Conservation (phyloP, 2,329 filamentous ascomycete genomes). For the Nigrospora oryzae region DNA sequence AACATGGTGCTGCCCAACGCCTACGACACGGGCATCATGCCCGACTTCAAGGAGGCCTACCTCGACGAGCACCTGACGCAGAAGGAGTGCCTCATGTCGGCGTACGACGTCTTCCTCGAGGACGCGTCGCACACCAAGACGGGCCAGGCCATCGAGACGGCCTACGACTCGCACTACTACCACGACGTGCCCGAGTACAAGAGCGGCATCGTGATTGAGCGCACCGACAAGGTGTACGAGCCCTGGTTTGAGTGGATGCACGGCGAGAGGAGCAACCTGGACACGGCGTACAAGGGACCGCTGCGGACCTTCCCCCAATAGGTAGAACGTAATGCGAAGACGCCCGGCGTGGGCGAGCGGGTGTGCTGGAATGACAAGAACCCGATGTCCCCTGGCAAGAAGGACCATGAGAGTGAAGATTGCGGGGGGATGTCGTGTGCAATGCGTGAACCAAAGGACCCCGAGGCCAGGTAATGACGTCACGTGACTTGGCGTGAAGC, state of each 20-base stretch:
- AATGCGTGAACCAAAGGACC: too few species aligned
- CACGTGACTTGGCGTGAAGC: neutral
- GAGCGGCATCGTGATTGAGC: constrained; percentile 6
- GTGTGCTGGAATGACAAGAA: too few species aligned
- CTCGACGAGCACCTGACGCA: constrained; percentile 8
- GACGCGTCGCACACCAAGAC: constrained; percentile 6
- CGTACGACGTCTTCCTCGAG: constrained; percentile 8
- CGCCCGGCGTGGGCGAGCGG: too few species aligned
- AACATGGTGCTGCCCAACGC: constrained; percentile 9
- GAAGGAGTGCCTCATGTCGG: constrained; percentile 4
- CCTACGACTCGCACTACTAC: constrained; percentile 5
- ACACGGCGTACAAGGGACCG: neutral
- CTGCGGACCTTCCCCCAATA: neutral
- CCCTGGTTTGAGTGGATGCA: constrained; percentile 12
- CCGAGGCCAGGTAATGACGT: neutral
- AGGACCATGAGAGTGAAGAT: too few species aligned
- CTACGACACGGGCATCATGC: constrained; percentile 7
- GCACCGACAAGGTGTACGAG: constrained; percentile 11
- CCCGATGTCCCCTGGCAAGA: too few species aligned
- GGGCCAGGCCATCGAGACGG: constrained; percentile 8
- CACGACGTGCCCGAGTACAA: constrained; percentile 8
- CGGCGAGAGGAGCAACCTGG: constrained; percentile 8
- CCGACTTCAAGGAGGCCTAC: constrained; percentile 6
- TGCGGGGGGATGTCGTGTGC: too few species aligned
- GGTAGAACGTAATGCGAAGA: too few species aligned